phyloP scores from a whole-genome alignment of 495 filamentous ascomycete species.

The Cercophora samala region DNA sequence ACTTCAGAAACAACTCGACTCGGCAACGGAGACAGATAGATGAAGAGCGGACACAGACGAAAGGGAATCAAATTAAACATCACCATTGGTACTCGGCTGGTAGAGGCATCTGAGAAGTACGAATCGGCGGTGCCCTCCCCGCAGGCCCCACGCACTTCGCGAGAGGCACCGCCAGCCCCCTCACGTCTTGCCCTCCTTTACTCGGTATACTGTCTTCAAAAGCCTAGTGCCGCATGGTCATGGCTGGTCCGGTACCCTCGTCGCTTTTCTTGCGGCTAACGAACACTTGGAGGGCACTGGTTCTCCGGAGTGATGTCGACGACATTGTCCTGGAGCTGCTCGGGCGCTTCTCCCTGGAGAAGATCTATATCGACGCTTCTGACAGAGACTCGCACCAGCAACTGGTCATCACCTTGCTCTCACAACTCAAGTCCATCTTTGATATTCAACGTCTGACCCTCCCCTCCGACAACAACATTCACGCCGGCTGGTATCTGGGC shows the following conservation, averaged over 20 bases:
- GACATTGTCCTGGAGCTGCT: constrained; percentile 38
- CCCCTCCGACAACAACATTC: constrained; percentile 31
- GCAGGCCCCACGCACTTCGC: not conserved
- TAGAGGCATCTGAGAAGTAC: not conserved
- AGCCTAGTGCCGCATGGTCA: constrained; percentile 14
- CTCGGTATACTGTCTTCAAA: not conserved
- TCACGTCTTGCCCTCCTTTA: not conserved
- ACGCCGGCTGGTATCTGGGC: constrained; percentile 36
- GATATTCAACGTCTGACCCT: constrained; percentile 37
- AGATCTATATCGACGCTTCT: constrained; percentile 29
- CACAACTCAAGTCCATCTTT: constrained; percentile 33
- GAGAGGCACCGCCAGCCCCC: not conserved
- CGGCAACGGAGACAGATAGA: not conserved
- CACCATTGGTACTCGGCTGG: not conserved
- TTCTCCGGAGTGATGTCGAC: constrained; percentile 39
- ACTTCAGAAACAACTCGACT: not conserved
- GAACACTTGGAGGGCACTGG: constrained; percentile 31
- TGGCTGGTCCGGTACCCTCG: constrained; percentile 34
- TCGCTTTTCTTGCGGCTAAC: constrained; percentile 36
- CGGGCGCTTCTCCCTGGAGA: constrained; percentile 39
- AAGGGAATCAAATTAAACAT: not conserved
- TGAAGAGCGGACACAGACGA: not conserved
- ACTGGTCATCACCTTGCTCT: constrained; percentile 28
- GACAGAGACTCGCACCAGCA: constrained; percentile 28
- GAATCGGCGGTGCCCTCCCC: not conserved